Base-by-base conservation (phyloP, 2,329 filamentous ascomycete genomes). In the Plectosphaerella plurivora region DNA sequence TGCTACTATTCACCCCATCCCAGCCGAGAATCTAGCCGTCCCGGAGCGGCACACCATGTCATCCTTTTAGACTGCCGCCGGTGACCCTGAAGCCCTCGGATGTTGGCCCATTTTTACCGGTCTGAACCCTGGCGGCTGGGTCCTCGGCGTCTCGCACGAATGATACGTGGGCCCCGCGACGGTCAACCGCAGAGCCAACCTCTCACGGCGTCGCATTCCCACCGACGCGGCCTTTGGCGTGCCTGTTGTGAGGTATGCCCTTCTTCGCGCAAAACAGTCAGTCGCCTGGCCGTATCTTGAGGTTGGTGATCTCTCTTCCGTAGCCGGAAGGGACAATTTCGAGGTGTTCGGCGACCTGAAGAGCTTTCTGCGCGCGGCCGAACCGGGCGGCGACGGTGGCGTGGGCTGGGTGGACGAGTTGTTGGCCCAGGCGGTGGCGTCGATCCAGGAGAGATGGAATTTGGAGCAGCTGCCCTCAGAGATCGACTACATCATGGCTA, bases 131-230 rank as follows among this genome's bases (percentile, higher is more conserved):
- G 45, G 49, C 16, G 35, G 24, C 37, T 51, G 52, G 48, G 45
- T 45, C 15, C n/a, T 51, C 7, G 36, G 48, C n/a, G 45, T 51
- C 9, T 53, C 48, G 12, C 45, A 51, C 28, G 52, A 51, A 22
- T 51, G 37, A 48, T 18, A 39, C 28, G 45, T 28, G 10, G 47
- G 33, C 14, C 37, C 12, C 11, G 18, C 35, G 14, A 42, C 18
- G 20, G 35, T 35, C 12, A 36, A 42, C 11, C 6, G 28, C 7
- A 20, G 24, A 45, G 9, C 33, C 8, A 18, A 36, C 12, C 24
- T 33, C 45, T 24, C 48, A 10, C 37, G 33, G 11, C 33, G 37
- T 24, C 35, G 36, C 15, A n/a, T 39, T 16, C 24, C 45, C 2
- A 25, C 20, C 12, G 45, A 48, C 24, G 25, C 45, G 25, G 18